Evolutionary conservation across 805 yeast species (phyloP), one percentile per base, ranked within the genome.

Genomic region (Yamadazyma tumulicola): DNA sequence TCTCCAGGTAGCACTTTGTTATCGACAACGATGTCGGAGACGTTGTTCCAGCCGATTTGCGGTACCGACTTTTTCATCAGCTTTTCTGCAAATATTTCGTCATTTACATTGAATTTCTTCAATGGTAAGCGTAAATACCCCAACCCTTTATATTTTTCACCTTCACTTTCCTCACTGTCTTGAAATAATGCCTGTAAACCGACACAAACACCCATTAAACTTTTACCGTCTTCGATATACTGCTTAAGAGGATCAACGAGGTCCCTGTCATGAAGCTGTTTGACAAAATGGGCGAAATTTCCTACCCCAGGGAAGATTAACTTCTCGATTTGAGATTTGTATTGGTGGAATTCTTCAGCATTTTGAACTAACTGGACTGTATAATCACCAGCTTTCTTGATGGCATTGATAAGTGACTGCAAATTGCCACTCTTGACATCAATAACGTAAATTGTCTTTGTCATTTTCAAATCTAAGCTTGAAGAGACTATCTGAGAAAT

Each of bases 251-350:
- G 95, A 23, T 65, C 72, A 10, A 70, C 77, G 41, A 91, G 77
- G 0, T 79, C 75, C 38, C 83, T 72, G 4, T 66, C 65, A 30
- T 67, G 69, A 29, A 93, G 59, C 47, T 83, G 78, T 34, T 75
- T 76, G 41, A 89, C 88, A 55, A 91, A 89, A 56, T 93, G 97
- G 29, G 96, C 98, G 58, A 77, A 94, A 55, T 88, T 91, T 9
- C 99, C 99, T 12, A 93, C 99, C 18, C 99, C 99, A 6, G 99
- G 99, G 16, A 93, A 72, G 39, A 93, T 72, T 42, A 93, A 67
- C 48, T 68, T 69, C 23, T 59, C 64, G 28, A 85, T 84, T 8
- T 66, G 49, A 16, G 61, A 41, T 37, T 71, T 57, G 36, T 43
- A 43, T 26, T 43, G 45, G 23, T 57, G 59, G 36, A 79, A 77